Percentiles rank a stretch among this genome's conserved stretches.
phyloP scores from a whole-genome alignment of 352 stramenopile genomes.

The Pythium phragmiticola region DNA sequence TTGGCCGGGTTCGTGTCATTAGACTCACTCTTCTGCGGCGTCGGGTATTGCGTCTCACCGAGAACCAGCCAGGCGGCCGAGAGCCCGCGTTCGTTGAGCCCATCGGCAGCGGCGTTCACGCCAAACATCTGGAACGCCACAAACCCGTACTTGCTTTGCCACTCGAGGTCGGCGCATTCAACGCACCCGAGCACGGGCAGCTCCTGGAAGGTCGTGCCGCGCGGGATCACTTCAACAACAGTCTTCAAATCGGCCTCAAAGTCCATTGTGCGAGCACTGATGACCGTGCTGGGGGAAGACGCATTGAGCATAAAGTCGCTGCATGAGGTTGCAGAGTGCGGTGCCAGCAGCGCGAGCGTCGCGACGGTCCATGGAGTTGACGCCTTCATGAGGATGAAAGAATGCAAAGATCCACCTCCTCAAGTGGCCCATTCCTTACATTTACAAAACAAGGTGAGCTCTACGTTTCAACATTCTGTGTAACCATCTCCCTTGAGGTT shows the following conservation, averaged over 20 bases:
- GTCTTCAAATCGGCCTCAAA: constrained; percentile 33
- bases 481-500: no score
- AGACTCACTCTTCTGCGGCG: constrained; percentile 16
- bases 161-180: constrained; percentile 31
- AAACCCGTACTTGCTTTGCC: constrained; percentile 36
- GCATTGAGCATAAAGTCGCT: constrained; percentile 63
- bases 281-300: constrained; percentile 12
- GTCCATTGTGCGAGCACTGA: constrained; percentile 40
- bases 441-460: not conserved
- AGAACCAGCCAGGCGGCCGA: constrained; percentile 34
- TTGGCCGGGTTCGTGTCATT: constrained; percentile 22
- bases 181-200: constrained; percentile 27
- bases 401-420: not conserved
- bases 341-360: not conserved
- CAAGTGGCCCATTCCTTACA: no score
- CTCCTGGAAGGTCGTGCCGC: constrained; percentile 34
- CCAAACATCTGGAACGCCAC: constrained; percentile 36
- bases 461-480: not conserved
- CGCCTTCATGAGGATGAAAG: constrained; percentile 2
- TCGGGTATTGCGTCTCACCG: constrained; percentile 45
- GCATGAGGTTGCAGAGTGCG: constrained; percentile 23
- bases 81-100: constrained; percentile 35
- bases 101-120: constrained; percentile 33
- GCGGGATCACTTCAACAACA: constrained; percentile 34
- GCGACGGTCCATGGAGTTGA: not conserved